A percentile compares a stretch with the other conserved stretches of the same genome.
phyloP scores from a whole-genome alignment of 2,329 filamentous ascomycete genomes.

The Cladophialophora psammophila region DNA sequence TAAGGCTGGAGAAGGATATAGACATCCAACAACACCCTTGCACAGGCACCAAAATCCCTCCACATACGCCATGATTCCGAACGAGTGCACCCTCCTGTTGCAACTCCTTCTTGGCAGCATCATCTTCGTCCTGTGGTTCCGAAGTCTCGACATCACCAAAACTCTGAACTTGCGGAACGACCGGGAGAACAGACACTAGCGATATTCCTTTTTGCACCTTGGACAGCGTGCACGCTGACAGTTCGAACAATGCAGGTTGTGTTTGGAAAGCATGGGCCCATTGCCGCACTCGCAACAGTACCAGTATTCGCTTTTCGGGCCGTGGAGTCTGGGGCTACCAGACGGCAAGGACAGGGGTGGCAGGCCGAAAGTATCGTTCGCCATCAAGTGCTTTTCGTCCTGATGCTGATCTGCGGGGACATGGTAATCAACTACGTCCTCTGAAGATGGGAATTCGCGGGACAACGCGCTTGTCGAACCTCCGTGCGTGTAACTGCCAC shows the following conservation, averaged over 20 bases:
- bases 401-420: background rate
- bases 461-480: background rate
- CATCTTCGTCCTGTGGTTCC: background rate
- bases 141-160: background rate
- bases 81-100: background rate
- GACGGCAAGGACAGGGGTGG: background rate
- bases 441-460: background rate
- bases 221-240: background rate
- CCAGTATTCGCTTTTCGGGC: background rate
- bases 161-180: background rate
- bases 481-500: background rate
- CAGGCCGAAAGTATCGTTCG: background rate
- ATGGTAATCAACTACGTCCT: background rate
- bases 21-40: background rate
- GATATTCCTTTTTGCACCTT: background rate
- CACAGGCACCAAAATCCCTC: background rate
- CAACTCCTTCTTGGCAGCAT: background rate
- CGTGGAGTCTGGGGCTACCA: background rate
- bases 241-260: slow-evolving; percentile 3
- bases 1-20: background rate
- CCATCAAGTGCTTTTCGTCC: background rate
- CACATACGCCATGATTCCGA: background rate
- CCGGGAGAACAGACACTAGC: background rate
- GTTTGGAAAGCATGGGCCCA: background rate
- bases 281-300: slow-evolving; percentile 2